These are phyloP conservation scores for Ophiostoma montium DNA, from an alignment of 2,329 filamentous ascomycete species.

Conservation along the genomic window DNA sequence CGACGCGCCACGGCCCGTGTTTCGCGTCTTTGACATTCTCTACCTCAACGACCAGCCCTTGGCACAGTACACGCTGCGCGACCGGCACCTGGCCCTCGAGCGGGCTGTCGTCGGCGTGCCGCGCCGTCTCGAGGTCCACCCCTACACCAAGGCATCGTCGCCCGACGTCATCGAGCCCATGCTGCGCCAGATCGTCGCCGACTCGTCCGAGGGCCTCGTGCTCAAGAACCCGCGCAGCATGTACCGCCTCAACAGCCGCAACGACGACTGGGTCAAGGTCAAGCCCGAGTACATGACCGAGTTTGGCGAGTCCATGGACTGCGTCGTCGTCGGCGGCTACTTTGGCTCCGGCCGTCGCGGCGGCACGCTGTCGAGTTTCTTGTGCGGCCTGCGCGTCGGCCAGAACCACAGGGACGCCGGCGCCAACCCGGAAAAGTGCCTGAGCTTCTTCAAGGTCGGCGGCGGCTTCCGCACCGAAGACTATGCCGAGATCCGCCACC, in stretches of 20 bases:
- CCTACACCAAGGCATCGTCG: conserved; percentile 50
- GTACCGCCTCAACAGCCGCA: conserved; percentile 78
- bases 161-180: conserved; percentile 63
- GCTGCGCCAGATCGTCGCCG: conserved; percentile 70
- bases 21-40: conserved; percentile 80
- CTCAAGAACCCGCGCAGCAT: conserved; percentile 83
- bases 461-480: conserved; percentile 78
- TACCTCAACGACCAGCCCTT: conserved; percentile 71
- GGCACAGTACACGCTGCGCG: conserved; percentile 68
- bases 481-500: conserved; percentile 67
- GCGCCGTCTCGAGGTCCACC: conserved; percentile 71
- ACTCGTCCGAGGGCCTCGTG: conserved; percentile 79
- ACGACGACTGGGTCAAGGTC: conserved; percentile 96
- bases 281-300: conserved; percentile 98
- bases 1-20: conserved; percentile 59
- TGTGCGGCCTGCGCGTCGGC: conserved; percentile 75
- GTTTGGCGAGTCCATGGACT: conserved; percentile 86
- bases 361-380: conserved; percentile 67
- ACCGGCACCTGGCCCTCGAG: conserved; percentile 63
- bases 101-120: conserved; percentile 55
- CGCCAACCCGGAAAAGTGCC: conserved; percentile 57
- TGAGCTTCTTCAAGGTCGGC: conserved; percentile 97
- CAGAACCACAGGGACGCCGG: conserved; percentile 48
- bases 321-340: conserved; percentile 80
- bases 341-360: conserved; percentile 80